phyloP scores from a whole-genome alignment of 176 grass and related monocot species.

The Ensete glaucum region DNA sequence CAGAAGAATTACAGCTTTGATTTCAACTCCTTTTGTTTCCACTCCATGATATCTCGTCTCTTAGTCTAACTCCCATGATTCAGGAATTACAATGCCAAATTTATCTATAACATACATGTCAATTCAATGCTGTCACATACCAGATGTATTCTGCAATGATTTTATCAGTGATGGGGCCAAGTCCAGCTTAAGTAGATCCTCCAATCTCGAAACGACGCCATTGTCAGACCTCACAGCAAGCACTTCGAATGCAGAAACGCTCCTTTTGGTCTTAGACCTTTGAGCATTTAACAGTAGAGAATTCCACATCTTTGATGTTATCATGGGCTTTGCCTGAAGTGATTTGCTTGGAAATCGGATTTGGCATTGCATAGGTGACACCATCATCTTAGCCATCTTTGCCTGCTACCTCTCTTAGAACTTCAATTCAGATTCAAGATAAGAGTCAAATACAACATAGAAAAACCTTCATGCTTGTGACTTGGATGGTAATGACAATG shows the following conservation, averaged over 20 bases:
- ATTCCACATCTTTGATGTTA: slow-evolving; percentile 51
- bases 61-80: neutral
- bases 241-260: slow-evolving; percentile 65
- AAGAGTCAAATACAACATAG: neutral
- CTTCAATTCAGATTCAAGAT: slow-evolving; percentile 26
- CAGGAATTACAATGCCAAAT: neutral
- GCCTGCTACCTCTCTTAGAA: slow-evolving; percentile 3
- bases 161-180: slow-evolving; percentile 64
- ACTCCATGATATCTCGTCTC: neutral
- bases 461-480: neutral
- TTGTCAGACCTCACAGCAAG: slow-evolving; percentile 45
- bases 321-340: slow-evolving; percentile 27
- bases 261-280: slow-evolving; percentile 29
- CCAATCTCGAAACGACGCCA: slow-evolving; percentile 61
- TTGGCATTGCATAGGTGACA: slow-evolving; percentile 75
- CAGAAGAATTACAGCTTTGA: neutral
- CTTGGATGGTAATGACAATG: neutral
- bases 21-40: neutral
- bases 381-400: slow-evolving; percentile 73
- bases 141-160: slow-evolving; percentile 96
- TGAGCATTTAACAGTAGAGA: slow-evolving; percentile 30
- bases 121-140: slow-evolving; percentile 11
- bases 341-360: slow-evolving; percentile 32
- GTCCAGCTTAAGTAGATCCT: slow-evolving; percentile 93
- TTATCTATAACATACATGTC: neutral